Evolutionary conservation across 768 basidiomycete genomes (phyloP).

Genomic region (Boletus sensibilis): DNA sequence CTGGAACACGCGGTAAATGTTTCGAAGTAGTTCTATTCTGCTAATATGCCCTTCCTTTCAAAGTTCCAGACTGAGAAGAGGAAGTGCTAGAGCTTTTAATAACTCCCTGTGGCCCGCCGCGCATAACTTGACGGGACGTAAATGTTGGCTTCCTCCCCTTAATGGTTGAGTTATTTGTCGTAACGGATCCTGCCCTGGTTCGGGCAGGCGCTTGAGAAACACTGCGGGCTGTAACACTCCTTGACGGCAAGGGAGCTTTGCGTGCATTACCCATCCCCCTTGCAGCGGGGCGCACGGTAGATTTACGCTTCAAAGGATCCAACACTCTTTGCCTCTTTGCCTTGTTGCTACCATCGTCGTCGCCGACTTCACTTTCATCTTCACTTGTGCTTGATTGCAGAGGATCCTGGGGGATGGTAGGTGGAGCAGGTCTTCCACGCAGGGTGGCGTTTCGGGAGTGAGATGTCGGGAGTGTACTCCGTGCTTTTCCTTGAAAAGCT

Average conservation of each 20-base stretch:
- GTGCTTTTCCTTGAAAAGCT: conserved; percentile 3
- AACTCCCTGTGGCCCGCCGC: conserved; percentile 12
- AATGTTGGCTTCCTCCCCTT: conserved; percentile 14
- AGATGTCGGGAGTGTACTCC: not conserved
- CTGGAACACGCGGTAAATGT: not conserved
- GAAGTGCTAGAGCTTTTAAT: conserved; percentile 24
- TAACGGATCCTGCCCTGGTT: conserved; percentile 11
- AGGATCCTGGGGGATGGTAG: conserved; percentile 8
- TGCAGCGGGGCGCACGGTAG: conserved; percentile 25
- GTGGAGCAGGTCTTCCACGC: conserved; percentile 20
- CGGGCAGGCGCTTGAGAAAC: conserved; percentile 10
- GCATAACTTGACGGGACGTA: conserved; percentile 9
- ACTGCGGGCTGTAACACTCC: conserved; percentile 6
- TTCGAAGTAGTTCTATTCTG: not conserved
- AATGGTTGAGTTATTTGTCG: conserved; percentile 7
- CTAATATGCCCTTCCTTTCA: conserved; percentile 20
- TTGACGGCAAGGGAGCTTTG: conserved; percentile 14
- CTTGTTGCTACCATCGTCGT: conserved; percentile 7
- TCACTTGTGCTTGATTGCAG: conserved; percentile 24
- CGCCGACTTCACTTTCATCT: conserved; percentile 13
- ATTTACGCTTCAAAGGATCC: conserved; percentile 25
- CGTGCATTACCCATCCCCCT: conserved; percentile 14
- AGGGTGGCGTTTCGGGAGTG: conserved; percentile 27
- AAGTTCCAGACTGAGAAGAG: conserved; percentile 28
- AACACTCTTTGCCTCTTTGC: conserved; percentile 30